Evolutionary conservation across 495 filamentous ascomycete genomes (phyloP).

Genomic region (Annulohypoxylon moriforme): DNA sequence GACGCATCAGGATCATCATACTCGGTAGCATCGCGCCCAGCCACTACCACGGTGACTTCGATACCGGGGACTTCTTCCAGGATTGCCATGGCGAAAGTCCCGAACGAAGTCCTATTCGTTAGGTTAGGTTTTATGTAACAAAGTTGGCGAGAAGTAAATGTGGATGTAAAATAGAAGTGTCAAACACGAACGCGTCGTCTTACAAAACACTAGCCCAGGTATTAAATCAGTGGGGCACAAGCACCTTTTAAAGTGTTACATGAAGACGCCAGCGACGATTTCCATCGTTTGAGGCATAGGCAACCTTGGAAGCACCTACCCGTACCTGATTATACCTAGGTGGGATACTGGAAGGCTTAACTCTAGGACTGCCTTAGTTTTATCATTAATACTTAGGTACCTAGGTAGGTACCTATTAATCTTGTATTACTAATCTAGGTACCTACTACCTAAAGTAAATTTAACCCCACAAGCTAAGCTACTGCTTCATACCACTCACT

Average conservation of each 20-base stretch:
- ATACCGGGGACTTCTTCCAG: constrained; percentile 47
- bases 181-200: not conserved
- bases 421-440: not conserved
- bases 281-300: not conserved
- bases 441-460: no score
- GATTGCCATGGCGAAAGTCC: constrained; percentile 49
- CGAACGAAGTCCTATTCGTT: not conserved
- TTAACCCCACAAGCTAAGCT: no score
- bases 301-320: not conserved
- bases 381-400: no score
- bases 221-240: no score
- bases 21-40: constrained; percentile 42
- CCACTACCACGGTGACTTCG: constrained; percentile 42
- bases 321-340: no score
- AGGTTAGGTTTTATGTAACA: not conserved
- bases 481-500: no score
- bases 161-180: not conserved
- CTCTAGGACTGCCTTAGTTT: not conserved
- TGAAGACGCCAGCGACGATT: not conserved
- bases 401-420: not conserved
- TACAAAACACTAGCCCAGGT: not conserved
- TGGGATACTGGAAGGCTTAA: no score
- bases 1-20: constrained; percentile 44
- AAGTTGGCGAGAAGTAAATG: not conserved
- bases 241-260: no score